Evolutionary conservation across 73 alveolate species (phyloP).

Genomic region (Paramecium pentaurelia): DNA sequence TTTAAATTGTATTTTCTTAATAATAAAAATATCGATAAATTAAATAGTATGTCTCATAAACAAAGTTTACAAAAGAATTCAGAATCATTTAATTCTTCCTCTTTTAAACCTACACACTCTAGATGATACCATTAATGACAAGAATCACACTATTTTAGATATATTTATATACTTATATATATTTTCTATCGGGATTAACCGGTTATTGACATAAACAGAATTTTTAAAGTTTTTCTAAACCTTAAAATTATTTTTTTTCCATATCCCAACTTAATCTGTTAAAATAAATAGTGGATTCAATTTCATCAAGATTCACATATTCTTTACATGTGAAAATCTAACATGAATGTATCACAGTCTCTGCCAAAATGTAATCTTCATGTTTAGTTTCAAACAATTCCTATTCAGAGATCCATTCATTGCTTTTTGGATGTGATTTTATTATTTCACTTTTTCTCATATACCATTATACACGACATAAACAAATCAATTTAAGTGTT

Average conservation of each 20-base stretch:
- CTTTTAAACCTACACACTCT: neutral
- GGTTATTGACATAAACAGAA: slow-evolving; percentile 1
- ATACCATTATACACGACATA: neutral
- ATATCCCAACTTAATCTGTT: neutral
- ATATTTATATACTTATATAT: neutral
- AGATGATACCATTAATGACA: slow-evolving; percentile 6
- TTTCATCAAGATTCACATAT: neutral
- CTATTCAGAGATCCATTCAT: neutral
- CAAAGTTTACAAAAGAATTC: slow-evolving; percentile 24
- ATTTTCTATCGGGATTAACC: slow-evolving; percentile 3
- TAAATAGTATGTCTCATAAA: neutral
- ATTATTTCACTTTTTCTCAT: neutral
- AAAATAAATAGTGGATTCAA: neutral
- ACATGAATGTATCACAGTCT: neutral
- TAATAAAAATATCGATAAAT: slow-evolving; percentile 18
- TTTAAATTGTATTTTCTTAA: neutral
- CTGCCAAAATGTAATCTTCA: neutral
- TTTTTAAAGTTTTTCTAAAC: neutral
- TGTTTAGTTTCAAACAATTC: neutral
- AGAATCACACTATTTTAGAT: neutral
- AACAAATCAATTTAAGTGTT: neutral
- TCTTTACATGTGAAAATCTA: neutral
- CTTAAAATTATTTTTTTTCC: neutral
- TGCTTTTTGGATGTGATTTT: neutral
- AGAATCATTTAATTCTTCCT: neutral